Conservation (phyloP, 148 eudicot species). For the Silene latifolia region DNA sequence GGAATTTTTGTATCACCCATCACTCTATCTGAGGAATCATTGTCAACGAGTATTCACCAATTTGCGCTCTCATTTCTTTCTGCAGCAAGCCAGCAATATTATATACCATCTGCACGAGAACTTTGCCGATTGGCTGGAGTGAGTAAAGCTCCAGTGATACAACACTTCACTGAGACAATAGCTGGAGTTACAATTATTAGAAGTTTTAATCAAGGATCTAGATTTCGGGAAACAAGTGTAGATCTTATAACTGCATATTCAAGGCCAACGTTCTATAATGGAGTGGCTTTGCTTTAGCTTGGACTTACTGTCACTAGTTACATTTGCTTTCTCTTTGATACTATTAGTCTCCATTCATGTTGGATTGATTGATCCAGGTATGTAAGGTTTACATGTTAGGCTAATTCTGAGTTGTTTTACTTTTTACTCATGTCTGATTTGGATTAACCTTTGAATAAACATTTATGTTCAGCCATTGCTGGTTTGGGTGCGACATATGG, state of each 20-base stretch:
- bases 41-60: no score
- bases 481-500: slow-evolving; percentile 56
- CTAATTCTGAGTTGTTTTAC: not conserved
- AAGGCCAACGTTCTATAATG: slow-evolving; percentile 51
- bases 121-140: slow-evolving; percentile 50
- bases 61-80: no score
- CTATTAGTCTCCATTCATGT: slow-evolving; percentile 48
- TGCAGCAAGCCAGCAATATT: no score
- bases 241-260: slow-evolving; percentile 44
- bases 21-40: no score
- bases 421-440: not conserved
- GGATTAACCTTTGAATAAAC: not conserved
- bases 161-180: slow-evolving; percentile 64
- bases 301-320: slow-evolving; percentile 43
- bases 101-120: slow-evolving; percentile 53
- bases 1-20: no score
- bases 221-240: slow-evolving; percentile 40
- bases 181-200: slow-evolving; percentile 55
- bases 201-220: slow-evolving; percentile 46
- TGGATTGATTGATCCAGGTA: slow-evolving; percentile 59
- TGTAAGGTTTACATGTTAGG: slow-evolving; percentile 1
- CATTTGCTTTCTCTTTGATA: slow-evolving; percentile 48
- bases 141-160: slow-evolving; percentile 55
- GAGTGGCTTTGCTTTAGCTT: slow-evolving; percentile 61
- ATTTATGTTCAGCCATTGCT: slow-evolving; percentile 37